Conservation (phyloP, 2,329 filamentous ascomycete species). For the Trichoderma atrobrunneum region DNA sequence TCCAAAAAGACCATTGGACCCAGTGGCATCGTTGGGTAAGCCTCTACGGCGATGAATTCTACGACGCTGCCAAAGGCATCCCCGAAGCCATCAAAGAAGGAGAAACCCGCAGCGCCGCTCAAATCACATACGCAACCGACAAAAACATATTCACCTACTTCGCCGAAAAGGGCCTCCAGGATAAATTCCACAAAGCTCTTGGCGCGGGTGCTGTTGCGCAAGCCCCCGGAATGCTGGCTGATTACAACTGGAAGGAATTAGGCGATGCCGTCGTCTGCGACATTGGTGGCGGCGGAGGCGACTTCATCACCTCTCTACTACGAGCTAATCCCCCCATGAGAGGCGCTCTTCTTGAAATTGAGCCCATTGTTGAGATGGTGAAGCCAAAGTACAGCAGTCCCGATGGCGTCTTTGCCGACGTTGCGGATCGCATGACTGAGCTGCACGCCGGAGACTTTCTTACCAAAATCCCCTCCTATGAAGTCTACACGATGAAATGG, state of each 20-base stretch:
- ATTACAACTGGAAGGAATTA: conserved; percentile 43
- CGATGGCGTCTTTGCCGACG: conserved; percentile 33
- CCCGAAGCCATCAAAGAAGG: conserved; percentile 29
- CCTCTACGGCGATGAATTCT: conserved; percentile 44
- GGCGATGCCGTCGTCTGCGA: conserved; percentile 34
- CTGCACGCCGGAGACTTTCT: conserved; percentile 38
- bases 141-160: conserved; percentile 41
- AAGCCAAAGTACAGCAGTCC: conserved; percentile 27
- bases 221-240: conserved; percentile 39
- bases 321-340: conserved; percentile 30
- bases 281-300: conserved; percentile 41
- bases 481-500: conserved; percentile 39
- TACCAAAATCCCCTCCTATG: conserved; percentile 29
- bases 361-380: conserved; percentile 34
- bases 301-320: conserved; percentile 35
- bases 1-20: conserved; percentile 40
- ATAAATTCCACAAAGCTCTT: conserved; percentile 36
- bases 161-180: conserved; percentile 31
- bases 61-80: conserved; percentile 42
- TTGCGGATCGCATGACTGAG: conserved; percentile 32
- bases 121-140: conserved; percentile 42
- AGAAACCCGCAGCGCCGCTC: conserved; percentile 32
- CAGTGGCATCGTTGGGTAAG: conserved; percentile 45
- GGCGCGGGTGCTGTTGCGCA: conserved; percentile 37
- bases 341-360: conserved; percentile 37